Conservation (phyloP, 495 filamentous ascomycete genomes). For the Immersiella caudata region DNA sequence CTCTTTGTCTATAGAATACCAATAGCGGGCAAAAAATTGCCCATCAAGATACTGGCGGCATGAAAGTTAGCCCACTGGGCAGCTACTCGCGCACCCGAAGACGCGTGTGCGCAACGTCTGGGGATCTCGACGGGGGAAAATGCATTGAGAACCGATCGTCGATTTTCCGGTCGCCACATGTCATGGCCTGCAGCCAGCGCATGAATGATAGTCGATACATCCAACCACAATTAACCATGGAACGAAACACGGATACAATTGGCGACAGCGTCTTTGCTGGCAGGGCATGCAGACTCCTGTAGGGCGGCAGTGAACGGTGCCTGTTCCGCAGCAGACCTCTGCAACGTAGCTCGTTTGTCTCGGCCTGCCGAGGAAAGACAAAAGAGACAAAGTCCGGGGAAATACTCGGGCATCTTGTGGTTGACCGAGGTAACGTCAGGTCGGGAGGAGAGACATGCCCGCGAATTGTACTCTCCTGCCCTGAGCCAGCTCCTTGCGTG, state of each 20-base stretch:
- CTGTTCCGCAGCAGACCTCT: neutral
- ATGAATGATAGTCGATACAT: slow-evolving; percentile 11
- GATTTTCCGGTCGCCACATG: slow-evolving; percentile 7
- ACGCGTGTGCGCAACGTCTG: neutral
- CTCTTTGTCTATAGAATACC: neutral
- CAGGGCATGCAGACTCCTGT: neutral
- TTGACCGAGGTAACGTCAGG: neutral
- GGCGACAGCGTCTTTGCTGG: neutral
- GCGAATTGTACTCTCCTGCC: neutral
- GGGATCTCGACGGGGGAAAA: neutral
- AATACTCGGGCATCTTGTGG: neutral
- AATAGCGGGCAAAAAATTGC: neutral
- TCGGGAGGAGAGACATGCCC: neutral
- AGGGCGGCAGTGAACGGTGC: neutral
- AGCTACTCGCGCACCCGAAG: too few species aligned
- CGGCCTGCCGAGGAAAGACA: slow-evolving; percentile 7
- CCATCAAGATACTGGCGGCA: neutral
- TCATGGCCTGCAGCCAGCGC: neutral
- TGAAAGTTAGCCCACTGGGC: neutral
- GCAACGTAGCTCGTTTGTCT: slow-evolving; percentile 7
- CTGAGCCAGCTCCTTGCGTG: neutral
- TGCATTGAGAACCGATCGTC: neutral
- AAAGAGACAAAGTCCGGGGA: neutral
- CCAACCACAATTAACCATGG: neutral
- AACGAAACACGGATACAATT: neutral